Conservation (phyloP, 306 rosid genomes). For the Prunus salicina region DNA sequence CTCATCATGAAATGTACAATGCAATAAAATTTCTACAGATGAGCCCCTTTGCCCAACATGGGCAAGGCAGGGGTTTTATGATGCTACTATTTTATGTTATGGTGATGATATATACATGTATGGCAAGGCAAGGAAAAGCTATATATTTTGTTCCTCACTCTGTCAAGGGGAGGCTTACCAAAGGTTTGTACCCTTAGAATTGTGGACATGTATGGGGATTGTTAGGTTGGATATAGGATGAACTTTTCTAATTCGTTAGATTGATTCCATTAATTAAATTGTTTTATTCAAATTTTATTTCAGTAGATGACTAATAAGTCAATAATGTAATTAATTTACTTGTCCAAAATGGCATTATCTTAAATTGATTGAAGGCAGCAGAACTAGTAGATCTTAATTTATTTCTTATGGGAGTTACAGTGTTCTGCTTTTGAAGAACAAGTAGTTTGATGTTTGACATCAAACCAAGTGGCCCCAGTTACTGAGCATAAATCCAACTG, state of each 20-base stretch:
- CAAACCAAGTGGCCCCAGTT: slow-evolving; percentile 7
- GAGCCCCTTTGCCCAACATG: slow-evolving; percentile 12
- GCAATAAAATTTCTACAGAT: slow-evolving; percentile 29
- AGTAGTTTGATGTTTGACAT: background rate
- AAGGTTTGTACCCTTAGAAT: slow-evolving; percentile 39
- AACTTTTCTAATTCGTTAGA: slow-evolving; percentile 31
- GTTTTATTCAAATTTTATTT: background rate
- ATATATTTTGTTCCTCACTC: slow-evolving; percentile 13
- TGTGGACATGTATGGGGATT: slow-evolving; percentile 31
- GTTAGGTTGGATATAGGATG: slow-evolving; percentile 36
- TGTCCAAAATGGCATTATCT: background rate
- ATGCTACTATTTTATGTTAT: slow-evolving; percentile 14
- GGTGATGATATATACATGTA: slow-evolving; percentile 44
- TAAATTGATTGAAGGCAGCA: background rate
- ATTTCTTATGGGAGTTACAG: background rate
- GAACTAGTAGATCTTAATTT: background rate
- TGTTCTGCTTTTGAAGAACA: background rate
- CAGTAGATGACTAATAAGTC: background rate
- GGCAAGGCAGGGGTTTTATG: slow-evolving; percentile 38
- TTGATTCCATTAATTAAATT: slow-evolving; percentile 25
- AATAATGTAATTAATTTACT: background rate
- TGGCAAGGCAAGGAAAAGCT: slow-evolving; percentile 26
- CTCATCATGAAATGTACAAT: background rate
- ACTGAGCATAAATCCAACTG: background rate
- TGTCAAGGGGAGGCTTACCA: slow-evolving; percentile 43